Evolutionary conservation across 331 rosid genomes (phyloP).

Genomic region (Spiraea crenata): DNA sequence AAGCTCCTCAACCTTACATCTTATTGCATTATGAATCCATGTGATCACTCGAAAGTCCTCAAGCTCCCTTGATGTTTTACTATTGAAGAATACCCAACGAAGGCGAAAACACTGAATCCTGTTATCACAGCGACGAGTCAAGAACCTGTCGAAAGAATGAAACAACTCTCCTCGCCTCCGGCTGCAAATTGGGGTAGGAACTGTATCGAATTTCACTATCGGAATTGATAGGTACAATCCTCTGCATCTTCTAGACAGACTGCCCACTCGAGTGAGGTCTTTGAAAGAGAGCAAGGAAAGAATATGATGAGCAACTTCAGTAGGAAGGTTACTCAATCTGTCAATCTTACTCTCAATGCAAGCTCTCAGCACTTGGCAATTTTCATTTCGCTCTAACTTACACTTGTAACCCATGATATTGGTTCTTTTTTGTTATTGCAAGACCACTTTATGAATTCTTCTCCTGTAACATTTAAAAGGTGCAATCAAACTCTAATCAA

Average conservation of each 20-base stretch:
- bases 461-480: no score
- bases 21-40: not conserved
- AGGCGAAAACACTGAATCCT: not conserved
- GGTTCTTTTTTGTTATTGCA: no score
- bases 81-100: not conserved
- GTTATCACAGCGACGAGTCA: not conserved
- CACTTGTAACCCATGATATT: no score
- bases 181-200: not conserved
- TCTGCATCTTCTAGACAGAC: not conserved
- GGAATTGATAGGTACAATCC: not conserved
- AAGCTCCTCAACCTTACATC: no score
- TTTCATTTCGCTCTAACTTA: no score
- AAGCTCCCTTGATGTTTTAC: not conserved
- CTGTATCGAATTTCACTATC: not conserved
- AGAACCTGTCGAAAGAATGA: not conserved
- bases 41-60: not conserved
- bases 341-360: no score
- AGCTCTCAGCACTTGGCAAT: no score
- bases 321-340: not conserved
- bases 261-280: not conserved
- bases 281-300: not conserved
- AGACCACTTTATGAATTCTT: no score
- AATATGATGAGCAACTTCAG: not conserved
- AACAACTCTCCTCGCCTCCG: not conserved
- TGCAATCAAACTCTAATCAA: no score